phyloP scores from a whole-genome alignment of 108 stramenopile species.

The Pseudonitzschia pungens region DNA sequence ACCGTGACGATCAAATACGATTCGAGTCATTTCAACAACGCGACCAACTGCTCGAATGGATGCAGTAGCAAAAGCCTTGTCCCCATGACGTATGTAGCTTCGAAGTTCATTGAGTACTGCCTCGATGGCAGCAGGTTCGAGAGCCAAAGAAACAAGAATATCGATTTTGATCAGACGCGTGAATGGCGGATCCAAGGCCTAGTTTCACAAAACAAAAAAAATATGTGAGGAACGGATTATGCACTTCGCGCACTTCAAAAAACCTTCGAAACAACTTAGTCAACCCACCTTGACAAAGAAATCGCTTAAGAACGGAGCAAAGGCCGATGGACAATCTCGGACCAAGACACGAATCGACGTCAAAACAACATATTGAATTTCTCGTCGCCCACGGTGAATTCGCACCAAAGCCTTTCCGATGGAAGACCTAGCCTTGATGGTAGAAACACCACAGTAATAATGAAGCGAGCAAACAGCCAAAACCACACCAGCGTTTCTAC shows the following conservation, averaged over 20 bases:
- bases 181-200: conserved; percentile 90
- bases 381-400: conserved; percentile 90
- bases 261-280: not conserved
- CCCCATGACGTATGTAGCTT: conserved; percentile 89
- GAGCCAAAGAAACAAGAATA: conserved; percentile 83
- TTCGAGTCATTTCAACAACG: conserved; percentile 76
- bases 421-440: conserved; percentile 68
- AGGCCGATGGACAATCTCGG: conserved; percentile 88
- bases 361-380: conserved; percentile 97
- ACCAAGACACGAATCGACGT: conserved; percentile 90
- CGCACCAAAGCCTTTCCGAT: conserved; percentile 95
- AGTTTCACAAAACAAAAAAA: conserved; percentile 1
- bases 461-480: conserved; percentile 91
- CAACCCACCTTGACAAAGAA: conserved; percentile 88
- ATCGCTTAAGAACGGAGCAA: conserved; percentile 92
- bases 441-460: conserved; percentile 92
- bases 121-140: conserved; percentile 78
- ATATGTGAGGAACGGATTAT: not conserved
- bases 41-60: conserved; percentile 90
- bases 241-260: not conserved
- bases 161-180: conserved; percentile 95
- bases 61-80: conserved; percentile 86
- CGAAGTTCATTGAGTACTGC: conserved; percentile 90
- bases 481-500: conserved; percentile 94
- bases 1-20: conserved; percentile 77